Evolutionary conservation across 257 asterid genomes (phyloP), one percentile per base, ranked within the genome.

Genomic region (Dorcoceras hygrometricum): DNA sequence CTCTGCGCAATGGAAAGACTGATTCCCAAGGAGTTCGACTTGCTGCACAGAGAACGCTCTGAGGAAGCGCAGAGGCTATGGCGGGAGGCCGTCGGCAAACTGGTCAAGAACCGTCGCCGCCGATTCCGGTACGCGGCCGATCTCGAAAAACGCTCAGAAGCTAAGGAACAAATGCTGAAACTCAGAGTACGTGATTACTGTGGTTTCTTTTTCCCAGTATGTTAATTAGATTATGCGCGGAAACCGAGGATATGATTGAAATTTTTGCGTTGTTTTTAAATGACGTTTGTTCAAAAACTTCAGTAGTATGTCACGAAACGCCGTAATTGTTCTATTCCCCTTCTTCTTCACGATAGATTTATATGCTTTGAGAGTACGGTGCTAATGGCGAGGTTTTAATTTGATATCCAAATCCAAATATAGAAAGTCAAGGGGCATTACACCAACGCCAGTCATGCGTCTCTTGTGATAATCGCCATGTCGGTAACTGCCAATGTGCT

Each of bases 51-150:
- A 68, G 66, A 81, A 29, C 83, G 83, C 28, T 78, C 94, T 64
- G 87, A 60, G 25, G 96, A 82, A 72, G 89, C 88, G 16, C 84
- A 76, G 77, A 54, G 60, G 66, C 75, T 73, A 61, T 91, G 98
- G 98, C 84, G 98, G 10, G 71, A 80, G 0, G 95, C 95, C 83
- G 90, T 86, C 29, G 84, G 85, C 12, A 66, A 46, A 1, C 66
- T 91, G 8, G 96, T 89, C 62, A 78, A 66, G 74, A 91, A 91
- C 73, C 84, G 85, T 23, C 86, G 95, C 53, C 84, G 98, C 4
- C 78, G 96, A 29, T 91, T 89, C 62, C 87, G 98, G 0, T 91
- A 89, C 72, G 73, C 86, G 59, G 87, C 96, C 32, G 89, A 81
- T 72, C 83, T 91, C 10, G 88, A 81, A 63, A 89, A 89, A 74